Evolutionary conservation across 768 basidiomycete species (phyloP).

Genomic region (Thelephora ganbajun): DNA sequence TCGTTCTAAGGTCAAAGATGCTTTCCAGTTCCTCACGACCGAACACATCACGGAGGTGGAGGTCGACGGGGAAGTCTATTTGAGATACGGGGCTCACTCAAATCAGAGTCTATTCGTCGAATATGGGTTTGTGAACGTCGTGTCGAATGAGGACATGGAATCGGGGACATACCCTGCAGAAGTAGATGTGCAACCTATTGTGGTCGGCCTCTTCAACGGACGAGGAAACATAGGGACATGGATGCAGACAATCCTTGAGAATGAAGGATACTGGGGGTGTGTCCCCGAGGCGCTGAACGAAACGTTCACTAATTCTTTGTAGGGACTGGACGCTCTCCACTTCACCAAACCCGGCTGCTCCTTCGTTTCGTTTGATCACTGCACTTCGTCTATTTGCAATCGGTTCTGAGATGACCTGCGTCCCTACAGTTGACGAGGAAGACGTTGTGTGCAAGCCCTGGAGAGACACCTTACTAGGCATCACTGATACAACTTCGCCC

Average conservation of each 20-base stretch:
- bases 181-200: conserved; percentile 43
- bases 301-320: conserved; percentile 4
- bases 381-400: conserved; percentile 48
- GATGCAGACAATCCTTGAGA: conserved; percentile 40
- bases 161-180: conserved; percentile 30
- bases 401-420: conserved; percentile 42
- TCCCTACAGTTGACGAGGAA: conserved; percentile 13
- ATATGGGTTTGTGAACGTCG: conserved; percentile 68
- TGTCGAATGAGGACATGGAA: conserved; percentile 15
- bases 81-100: conserved; percentile 71
- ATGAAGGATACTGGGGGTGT: conserved; percentile 80
- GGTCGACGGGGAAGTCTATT: conserved; percentile 50
- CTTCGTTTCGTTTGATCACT: conserved; percentile 69
- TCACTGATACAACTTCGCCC: conserved; percentile 27
- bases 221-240: conserved; percentile 24
- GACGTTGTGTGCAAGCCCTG: conserved; percentile 17
- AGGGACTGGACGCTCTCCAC: conserved; percentile 76
- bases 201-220: conserved; percentile 35
- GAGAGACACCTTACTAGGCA: conserved; percentile 20
- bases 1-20: conserved; percentile 24
- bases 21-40: conserved; percentile 39
- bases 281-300: conserved; percentile 7
- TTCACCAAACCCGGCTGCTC: conserved; percentile 45
- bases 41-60: conserved; percentile 21
- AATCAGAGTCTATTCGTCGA: conserved; percentile 73